Conservation (phyloP, 352 stramenopile genomes). For the Phytophthora meadii region DNA sequence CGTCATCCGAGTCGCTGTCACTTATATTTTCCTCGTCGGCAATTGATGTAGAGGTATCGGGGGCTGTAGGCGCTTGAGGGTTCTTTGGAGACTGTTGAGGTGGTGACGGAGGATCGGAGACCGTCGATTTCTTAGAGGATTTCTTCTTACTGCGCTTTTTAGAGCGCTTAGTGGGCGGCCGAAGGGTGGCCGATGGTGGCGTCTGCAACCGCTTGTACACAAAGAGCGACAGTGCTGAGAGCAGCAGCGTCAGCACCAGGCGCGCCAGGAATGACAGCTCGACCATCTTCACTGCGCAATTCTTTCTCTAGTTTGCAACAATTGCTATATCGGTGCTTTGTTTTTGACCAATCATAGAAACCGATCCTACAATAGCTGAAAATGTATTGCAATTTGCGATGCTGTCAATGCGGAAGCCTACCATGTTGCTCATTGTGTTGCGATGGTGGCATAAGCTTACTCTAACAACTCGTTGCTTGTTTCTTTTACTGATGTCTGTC, state of each 20-base stretch:
- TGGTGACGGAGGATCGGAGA: constrained; percentile 12
- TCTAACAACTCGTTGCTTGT: too few species aligned
- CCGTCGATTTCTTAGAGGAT: constrained; percentile 40
- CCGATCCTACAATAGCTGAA: too few species aligned
- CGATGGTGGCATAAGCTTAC: too few species aligned
- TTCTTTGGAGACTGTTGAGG: constrained; percentile 8
- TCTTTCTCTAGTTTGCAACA: constrained; percentile 20
- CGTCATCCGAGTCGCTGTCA: constrained; percentile 68
- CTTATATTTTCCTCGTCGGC: constrained; percentile 28
- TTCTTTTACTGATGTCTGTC: too few species aligned
- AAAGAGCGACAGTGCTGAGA: constrained; percentile 45
- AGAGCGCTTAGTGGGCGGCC: constrained; percentile 12
- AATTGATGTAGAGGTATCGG: constrained; percentile 8
- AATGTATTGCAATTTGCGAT: too few species aligned
- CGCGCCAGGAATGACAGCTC: constrained; percentile 47
- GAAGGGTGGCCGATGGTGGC: background rate
- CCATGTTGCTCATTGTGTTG: too few species aligned
- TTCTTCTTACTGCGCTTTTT: constrained; percentile 66
- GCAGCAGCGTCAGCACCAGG: constrained; percentile 50
- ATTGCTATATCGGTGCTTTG: background rate
- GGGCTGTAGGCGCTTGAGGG: constrained; percentile 2
- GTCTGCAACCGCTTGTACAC: constrained; percentile 50
- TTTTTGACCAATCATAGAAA: constrained; percentile 3
- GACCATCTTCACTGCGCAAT: constrained; percentile 29
- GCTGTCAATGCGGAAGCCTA: too few species aligned